These are phyloP conservation scores for Geotrichum restrictum DNA, from an alignment of 1,139 yeast species.

Conservation along the genomic window DNA sequence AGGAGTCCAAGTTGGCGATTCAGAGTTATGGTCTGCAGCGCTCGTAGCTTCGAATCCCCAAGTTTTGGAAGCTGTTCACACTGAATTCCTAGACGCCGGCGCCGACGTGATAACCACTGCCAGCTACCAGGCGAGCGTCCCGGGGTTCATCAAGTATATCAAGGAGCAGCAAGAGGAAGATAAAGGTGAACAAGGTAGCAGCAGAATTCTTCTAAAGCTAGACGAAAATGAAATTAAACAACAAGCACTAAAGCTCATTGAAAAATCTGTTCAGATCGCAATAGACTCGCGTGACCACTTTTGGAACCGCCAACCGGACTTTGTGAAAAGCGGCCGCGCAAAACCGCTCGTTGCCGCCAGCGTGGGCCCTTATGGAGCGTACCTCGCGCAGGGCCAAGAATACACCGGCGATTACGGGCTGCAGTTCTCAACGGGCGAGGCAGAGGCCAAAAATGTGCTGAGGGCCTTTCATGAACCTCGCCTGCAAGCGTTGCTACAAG, in stretches of 20 bases:
- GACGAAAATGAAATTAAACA: neutral
- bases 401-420: conserved; percentile 57
- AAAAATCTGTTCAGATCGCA: conserved; percentile 35
- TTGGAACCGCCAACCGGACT: neutral
- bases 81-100: conserved; percentile 50
- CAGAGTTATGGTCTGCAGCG: conserved; percentile 59
- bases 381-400: conserved; percentile 60
- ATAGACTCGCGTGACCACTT: conserved; percentile 32
- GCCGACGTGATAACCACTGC: conserved; percentile 56
- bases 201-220: no score
- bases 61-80: conserved; percentile 49
- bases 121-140: conserved; percentile 53
- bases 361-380: conserved; percentile 73
- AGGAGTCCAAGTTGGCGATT: conserved; percentile 39
- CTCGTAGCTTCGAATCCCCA: conserved; percentile 49
- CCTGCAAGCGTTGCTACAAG: conserved; percentile 42
- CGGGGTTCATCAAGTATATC: conserved; percentile 8
- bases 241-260: conserved; percentile 27
- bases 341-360: conserved; percentile 49
- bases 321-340: neutral
- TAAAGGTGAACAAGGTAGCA: no score
- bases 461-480: conserved; percentile 50
- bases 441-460: conserved; percentile 37
- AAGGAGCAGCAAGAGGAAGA: neutral
- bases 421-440: conserved; percentile 19